Base-by-base conservation (phyloP, 2,329 filamentous ascomycete species). In the Ramularia collo-cygni region DNA sequence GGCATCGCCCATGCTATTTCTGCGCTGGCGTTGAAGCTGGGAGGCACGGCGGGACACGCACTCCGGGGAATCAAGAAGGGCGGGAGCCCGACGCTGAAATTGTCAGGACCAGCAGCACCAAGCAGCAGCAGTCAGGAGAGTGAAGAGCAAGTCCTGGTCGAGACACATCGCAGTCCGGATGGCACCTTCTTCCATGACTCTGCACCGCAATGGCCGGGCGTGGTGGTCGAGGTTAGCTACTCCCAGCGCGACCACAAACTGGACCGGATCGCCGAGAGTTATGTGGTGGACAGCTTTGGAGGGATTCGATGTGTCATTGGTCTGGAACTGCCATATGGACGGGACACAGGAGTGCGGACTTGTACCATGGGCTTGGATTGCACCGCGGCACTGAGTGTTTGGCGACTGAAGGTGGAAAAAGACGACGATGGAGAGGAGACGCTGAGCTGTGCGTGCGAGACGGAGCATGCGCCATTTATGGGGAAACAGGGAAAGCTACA, bases 151-250 rank as follows among this genome's bases (percentile, higher is more conserved):
- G 21, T 6, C 6, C 10, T 24, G 21, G 21, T 24, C 10, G 6
- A 24, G 2, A 32, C 38, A 26, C 28, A 28, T 12, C 14, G 36
- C 7, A 40, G 45, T 35, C 45, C 45, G 1, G 45, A 48, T 32
- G 38, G 35, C 4, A 35, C 42, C 4, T 48, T 40, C 24, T 48
- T 24, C 18, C 21, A 24, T 24, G 21, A 24, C 6, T 8, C 26
- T 5, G 18, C 18, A n/a, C 18, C 33, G 3, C n/a, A 34, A 1
- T 16, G 30, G 16, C 44, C 44, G n/a, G 21, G 24, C 8, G 13
- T 42, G 29, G 50, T 63, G 8, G 50, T 62, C 24, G 58, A 63
- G 42, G 55, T 61, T 14, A 54, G 57, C 14, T 56, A 60, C 46
- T 51, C 52, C 13, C 57, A 60, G 51, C 55, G 58, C 37, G 41